Conservation (phyloP, 805 yeast genomes). For the Yarrowia sp. region DNA sequence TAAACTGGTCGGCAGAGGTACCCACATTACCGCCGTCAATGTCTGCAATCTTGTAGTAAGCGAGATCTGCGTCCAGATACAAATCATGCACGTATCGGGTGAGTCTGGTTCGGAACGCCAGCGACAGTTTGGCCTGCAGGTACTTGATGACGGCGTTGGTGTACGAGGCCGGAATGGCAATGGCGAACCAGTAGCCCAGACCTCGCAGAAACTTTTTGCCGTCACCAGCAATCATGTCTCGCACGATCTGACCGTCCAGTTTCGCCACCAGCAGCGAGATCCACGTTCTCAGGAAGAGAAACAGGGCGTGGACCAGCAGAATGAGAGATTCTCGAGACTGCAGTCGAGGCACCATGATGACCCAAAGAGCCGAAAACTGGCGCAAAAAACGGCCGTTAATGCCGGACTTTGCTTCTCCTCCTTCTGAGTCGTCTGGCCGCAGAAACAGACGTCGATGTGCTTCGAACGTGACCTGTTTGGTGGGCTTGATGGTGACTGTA, state of each 20-base stretch:
- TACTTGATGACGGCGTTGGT: conserved; percentile 87
- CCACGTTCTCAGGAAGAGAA: conserved; percentile 80
- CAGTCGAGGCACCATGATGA: conserved; percentile 73
- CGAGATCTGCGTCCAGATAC: conserved; percentile 74
- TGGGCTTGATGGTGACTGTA: conserved; percentile 35
- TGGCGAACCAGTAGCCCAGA: conserved; percentile 77
- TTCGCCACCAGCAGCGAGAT: conserved; percentile 79
- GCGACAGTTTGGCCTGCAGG: conserved; percentile 68
- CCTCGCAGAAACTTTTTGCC: conserved; percentile 73
- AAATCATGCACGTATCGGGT: conserved; percentile 86
- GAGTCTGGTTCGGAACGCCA: conserved; percentile 79
- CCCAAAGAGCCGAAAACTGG: conserved; percentile 73
- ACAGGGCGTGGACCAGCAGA: conserved; percentile 65
- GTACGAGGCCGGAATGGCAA: conserved; percentile 91
- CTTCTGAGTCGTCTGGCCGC: conserved; percentile 25
- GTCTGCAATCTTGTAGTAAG: conserved; percentile 76
- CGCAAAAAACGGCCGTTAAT: conserved; percentile 63
- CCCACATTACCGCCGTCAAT: conserved; percentile 53
- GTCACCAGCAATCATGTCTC: conserved; percentile 78
- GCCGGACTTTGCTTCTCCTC: conserved; percentile 31
- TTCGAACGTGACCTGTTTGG: conserved; percentile 34
- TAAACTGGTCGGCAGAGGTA: conserved; percentile 65
- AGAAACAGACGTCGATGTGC: conserved; percentile 36
- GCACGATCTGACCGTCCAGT: conserved; percentile 87
- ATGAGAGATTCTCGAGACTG: conserved; percentile 64